phyloP scores from a whole-genome alignment of 805 yeast species.

The Vanderwaltozyma verrucispora region DNA sequence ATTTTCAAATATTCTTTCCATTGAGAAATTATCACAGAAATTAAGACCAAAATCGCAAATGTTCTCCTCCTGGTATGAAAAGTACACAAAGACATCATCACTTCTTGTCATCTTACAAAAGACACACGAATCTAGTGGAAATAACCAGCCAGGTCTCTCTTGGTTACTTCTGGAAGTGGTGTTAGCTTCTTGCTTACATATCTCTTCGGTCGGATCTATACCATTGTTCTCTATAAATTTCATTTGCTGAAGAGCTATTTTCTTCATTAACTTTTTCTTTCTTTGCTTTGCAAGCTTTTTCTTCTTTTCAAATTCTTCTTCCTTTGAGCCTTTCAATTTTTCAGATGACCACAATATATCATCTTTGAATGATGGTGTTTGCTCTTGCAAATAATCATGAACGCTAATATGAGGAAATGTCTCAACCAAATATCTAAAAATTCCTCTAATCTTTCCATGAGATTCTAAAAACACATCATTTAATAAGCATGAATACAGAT shows the following conservation, averaged over 20 bases:
- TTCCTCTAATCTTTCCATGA: conserved; percentile 49
- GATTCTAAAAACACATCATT: conserved; percentile 33
- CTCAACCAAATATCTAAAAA: conserved; percentile 30
- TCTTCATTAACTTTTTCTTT: conserved; percentile 62
- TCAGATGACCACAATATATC: conserved; percentile 19
- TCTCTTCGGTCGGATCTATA: conserved; percentile 17
- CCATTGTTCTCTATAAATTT: conserved; percentile 52
- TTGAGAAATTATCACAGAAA: conserved; percentile 15
- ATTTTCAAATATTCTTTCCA: not conserved
- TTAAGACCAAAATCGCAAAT: conserved; percentile 17
- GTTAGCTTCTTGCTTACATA: conserved; percentile 4
- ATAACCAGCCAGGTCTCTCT: conserved; percentile 6
- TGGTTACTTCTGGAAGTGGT: not conserved
- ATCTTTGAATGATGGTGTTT: conserved; percentile 30
- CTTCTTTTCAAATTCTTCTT: conserved; percentile 44
- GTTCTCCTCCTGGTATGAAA: conserved; percentile 22
- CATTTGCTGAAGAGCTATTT: conserved; percentile 69
- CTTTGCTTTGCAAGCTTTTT: conserved; percentile 61
- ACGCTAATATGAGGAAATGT: conserved; percentile 26
- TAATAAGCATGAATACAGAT: conserved; percentile 33
- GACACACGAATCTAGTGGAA: conserved; percentile 22
- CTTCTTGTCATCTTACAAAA: conserved; percentile 25
- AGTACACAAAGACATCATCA: conserved; percentile 23
- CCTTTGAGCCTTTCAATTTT: conserved; percentile 15
- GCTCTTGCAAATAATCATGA: conserved; percentile 26